phyloP scores from a whole-genome alignment of 345 rosid species.

The Salix suchowensis region DNA sequence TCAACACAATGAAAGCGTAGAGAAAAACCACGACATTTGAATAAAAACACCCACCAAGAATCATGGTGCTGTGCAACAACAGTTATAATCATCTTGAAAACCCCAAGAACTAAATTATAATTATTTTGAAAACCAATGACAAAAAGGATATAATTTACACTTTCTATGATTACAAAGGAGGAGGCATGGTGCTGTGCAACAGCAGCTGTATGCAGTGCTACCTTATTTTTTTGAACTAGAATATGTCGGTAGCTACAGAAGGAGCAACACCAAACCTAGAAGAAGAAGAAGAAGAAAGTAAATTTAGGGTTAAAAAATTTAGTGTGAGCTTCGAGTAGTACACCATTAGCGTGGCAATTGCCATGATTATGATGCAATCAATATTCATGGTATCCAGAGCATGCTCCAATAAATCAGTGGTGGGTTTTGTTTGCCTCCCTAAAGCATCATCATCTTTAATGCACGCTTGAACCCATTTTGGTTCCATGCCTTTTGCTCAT shows the following conservation, averaged over 20 bases:
- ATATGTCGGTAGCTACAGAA: background rate
- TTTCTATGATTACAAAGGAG: too few species aligned
- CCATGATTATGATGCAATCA: background rate
- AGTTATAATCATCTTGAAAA: too few species aligned
- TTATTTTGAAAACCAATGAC: too few species aligned
- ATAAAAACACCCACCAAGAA: too few species aligned
- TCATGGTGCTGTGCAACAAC: too few species aligned
- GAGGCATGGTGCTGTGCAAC: too few species aligned
- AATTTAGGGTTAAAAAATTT: background rate
- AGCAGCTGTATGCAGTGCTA: too few species aligned
- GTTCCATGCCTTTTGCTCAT: background rate
- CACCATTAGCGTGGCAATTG: background rate
- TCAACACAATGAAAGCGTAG: background rate
- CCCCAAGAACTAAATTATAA: too few species aligned
- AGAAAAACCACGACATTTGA: background rate
- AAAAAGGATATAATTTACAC: too few species aligned
- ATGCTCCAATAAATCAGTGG: background rate
- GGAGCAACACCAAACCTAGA: background rate
- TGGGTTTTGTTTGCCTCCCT: background rate
- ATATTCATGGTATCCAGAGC: background rate
- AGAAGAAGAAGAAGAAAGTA: background rate
- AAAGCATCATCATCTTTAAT: constrained; percentile 13
- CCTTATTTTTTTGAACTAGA: too few species aligned
- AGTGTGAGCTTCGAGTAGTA: background rate
- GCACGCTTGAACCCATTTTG: constrained; percentile 25